Evolutionary conservation across 495 filamentous ascomycete species (phyloP).

Genomic region (Xylaria scruposa): DNA sequence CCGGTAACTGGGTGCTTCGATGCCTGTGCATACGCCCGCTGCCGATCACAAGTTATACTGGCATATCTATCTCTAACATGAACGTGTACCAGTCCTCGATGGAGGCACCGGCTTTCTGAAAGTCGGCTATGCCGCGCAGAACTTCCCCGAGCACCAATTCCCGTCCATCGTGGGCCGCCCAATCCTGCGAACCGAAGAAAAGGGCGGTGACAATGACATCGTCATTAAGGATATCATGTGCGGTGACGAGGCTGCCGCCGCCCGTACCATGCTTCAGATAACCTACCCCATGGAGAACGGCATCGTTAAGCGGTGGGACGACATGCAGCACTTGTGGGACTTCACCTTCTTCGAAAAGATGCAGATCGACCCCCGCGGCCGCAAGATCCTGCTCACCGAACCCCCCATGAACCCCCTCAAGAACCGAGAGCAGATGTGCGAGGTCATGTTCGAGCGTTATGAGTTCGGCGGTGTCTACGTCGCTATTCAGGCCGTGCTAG

Average conservation of each 20-base stretch:
- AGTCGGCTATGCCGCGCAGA: slow-evolving; percentile 97
- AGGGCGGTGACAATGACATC: slow-evolving; percentile 59
- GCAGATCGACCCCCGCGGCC: slow-evolving; percentile 85
- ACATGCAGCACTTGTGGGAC: slow-evolving; percentile 99
- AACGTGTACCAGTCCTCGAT: slow-evolving; percentile 78
- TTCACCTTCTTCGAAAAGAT: slow-evolving; percentile 98
- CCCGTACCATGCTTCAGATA: slow-evolving; percentile 95
- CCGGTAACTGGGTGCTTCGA: background rate
- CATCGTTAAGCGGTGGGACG: slow-evolving; percentile 98
- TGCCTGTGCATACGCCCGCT: background rate
- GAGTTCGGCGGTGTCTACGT: slow-evolving; percentile 97
- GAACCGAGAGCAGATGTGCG: slow-evolving; percentile 96
- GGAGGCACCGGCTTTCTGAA: slow-evolving; percentile 99
- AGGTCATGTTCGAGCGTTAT: slow-evolving; percentile 98
- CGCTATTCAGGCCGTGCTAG: slow-evolving; percentile 96
- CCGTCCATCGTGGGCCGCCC: slow-evolving; percentile 98
- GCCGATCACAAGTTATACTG: slow-evolving; percentile 25
- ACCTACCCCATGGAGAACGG: slow-evolving; percentile 99
- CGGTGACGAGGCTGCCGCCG: slow-evolving; percentile 96
- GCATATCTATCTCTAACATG: slow-evolving; percentile 1
- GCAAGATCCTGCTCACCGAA: slow-evolving; percentile 98
- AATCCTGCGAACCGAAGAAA: slow-evolving; percentile 95
- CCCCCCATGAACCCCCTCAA: slow-evolving; percentile 96
- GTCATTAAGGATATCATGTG: slow-evolving; percentile 99
- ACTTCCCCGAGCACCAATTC: slow-evolving; percentile 98